These are phyloP conservation scores for Penicillium chermesinum DNA, from an alignment of 495 filamentous ascomycete species.

Conservation along the genomic window DNA sequence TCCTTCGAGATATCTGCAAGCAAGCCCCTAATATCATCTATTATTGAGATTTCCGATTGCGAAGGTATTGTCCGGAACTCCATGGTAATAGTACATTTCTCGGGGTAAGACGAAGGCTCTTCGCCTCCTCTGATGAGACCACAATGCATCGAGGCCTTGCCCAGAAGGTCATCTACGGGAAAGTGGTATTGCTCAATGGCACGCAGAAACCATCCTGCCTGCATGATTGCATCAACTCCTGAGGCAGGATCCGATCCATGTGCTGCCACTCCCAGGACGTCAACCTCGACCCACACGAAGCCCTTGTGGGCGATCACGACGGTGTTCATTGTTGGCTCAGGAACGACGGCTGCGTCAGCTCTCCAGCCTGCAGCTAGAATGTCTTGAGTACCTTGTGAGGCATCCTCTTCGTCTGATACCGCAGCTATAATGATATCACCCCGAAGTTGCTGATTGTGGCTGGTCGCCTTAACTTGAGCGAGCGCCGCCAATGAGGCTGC, in stretches of 20 bases:
- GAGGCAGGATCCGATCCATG: constrained; percentile 40
- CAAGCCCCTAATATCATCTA: constrained; percentile 22
- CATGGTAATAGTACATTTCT: constrained; percentile 35
- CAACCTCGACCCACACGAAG: constrained; percentile 44
- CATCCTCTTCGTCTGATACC: constrained; percentile 46
- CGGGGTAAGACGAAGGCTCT: constrained; percentile 44
- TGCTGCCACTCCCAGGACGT: constrained; percentile 40
- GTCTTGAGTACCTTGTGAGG: constrained; percentile 40
- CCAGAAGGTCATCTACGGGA: constrained; percentile 26
- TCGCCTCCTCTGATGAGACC: constrained; percentile 43
- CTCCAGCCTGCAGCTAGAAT: constrained; percentile 44
- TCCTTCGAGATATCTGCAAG: constrained; percentile 16
- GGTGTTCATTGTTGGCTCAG: constrained; percentile 33
- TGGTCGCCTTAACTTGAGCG: constrained; percentile 23
- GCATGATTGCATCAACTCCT: constrained; percentile 41
- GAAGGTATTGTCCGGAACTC: constrained; percentile 42
- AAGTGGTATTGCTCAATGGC: constrained; percentile 38
- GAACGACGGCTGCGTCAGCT: constrained; percentile 41
- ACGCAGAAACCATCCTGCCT: constrained; percentile 39
- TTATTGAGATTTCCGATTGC: constrained; percentile 28
- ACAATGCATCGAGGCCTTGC: constrained; percentile 37
- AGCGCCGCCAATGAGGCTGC: constrained; percentile 37
- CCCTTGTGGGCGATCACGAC: constrained; percentile 43
- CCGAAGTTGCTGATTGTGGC: constrained; percentile 8
- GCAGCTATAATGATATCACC: constrained; percentile 45